Percentiles rank a stretch among this genome's conserved stretches.
Evolutionary conservation across 2,329 filamentous ascomycete species (phyloP).

Genomic region (Xylaria digitata): DNA sequence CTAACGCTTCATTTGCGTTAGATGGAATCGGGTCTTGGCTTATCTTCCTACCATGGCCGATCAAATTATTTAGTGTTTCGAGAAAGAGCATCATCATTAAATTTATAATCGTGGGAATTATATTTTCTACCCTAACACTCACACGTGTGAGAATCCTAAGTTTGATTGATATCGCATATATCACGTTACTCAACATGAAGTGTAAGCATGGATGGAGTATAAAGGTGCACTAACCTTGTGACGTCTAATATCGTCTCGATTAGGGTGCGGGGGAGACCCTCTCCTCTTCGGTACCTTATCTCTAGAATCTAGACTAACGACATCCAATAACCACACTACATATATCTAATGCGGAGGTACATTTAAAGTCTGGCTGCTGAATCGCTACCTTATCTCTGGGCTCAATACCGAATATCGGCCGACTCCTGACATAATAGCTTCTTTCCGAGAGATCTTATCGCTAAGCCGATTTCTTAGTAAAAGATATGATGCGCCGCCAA

Average conservation of each 20-base stretch:
- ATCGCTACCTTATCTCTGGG: conserved; percentile 12
- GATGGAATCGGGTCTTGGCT: not conserved
- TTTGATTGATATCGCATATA: not conserved
- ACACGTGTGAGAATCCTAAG: not conserved
- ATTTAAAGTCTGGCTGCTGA: not conserved
- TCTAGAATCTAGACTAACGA: conserved; percentile 23
- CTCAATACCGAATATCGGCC: conserved; percentile 13
- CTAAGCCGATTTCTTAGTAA: not conserved
- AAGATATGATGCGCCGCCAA: conserved; percentile 37
- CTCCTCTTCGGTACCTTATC: conserved; percentile 23
- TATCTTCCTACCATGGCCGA: not conserved
- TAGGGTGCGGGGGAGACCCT: conserved; percentile 21
- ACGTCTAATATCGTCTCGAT: not conserved
- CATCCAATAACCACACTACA: conserved; percentile 9
- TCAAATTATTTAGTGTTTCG: not conserved
- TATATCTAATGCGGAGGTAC: conserved; percentile 3
- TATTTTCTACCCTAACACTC: not conserved
- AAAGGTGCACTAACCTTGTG: not conserved
- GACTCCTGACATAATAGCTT: conserved; percentile 2
- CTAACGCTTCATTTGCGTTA: not conserved
- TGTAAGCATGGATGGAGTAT: not conserved
- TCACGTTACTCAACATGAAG: not conserved
- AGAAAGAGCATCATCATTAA: no score
- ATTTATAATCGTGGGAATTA: not conserved
- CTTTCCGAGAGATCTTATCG: not conserved